Evolutionary conservation across 495 filamentous ascomycete species (phyloP).

Genomic region (Amphirosellinia nigrospora): DNA sequence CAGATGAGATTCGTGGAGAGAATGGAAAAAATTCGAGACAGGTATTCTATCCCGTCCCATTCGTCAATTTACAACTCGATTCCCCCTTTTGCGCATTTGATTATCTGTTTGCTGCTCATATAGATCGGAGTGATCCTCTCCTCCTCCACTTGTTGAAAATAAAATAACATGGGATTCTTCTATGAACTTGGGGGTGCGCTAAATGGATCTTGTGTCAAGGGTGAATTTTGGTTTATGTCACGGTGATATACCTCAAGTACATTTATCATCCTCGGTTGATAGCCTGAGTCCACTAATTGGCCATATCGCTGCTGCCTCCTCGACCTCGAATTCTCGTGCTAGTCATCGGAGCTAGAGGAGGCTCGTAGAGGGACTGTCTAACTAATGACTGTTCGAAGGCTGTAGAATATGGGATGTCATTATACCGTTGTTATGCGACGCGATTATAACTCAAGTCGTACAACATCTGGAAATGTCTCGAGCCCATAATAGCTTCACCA

Average conservation of each 20-base stretch:
- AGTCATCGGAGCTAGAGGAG: neutral
- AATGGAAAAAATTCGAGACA: conserved; percentile 11
- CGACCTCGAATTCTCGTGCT: neutral
- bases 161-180: neutral
- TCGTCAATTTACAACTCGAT: conserved; percentile 14
- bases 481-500: no score
- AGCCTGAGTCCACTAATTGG: no score
- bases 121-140: neutral
- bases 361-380: neutral
- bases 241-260: neutral
- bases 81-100: conserved; percentile 16
- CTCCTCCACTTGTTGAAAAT: neutral
- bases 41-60: conserved; percentile 18
- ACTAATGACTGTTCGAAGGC: no score
- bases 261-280: neutral
- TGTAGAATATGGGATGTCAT: neutral
- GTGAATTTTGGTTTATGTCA: neutral
- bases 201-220: no score
- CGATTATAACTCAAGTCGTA: no score
- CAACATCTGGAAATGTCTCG: no score
- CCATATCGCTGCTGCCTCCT: neutral
- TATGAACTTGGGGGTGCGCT: no score
- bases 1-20: neutral
- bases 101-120: neutral
- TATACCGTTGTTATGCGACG: no score